Evolutionary conservation across 768 basidiomycete genomes (phyloP), one percentile per base, ranked within the genome.

Genomic region (Pisolithus albus): DNA sequence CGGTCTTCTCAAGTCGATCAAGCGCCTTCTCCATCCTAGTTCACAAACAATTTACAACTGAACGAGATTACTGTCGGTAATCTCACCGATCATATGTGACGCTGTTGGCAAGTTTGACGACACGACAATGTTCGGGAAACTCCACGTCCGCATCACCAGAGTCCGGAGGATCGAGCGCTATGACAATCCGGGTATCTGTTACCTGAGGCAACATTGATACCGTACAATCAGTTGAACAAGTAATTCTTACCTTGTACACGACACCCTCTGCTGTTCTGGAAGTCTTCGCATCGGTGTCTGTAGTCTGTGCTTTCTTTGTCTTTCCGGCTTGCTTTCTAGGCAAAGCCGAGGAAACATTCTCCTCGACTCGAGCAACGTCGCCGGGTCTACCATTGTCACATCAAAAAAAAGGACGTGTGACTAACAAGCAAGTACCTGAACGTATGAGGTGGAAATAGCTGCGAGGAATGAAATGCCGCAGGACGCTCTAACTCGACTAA

Each of bases 61-160:
- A 30, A 18, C 0, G 15, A 8, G 16, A 24, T 13, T 7, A 19
- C 24, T 52, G 0, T 16, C 9, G 9, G 18, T 16, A 16, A 21
- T 34, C 55, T 40, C 63, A 82, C 88, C 93, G 78, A 59, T 93
- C 91, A 64, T 88, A 93, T 0, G 94, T 98, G 15, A 90, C 83
- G 50, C 84, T 92, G 59, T 97, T 97, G 11, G 92, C 92, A 2
- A 95, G 75, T 63, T 97, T 97, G 47, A 97, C 64, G 47, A 93
- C 70, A 16, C 89, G 76, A 68, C 92, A 90, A 46, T 87, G 76
- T 60, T 94, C 92, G 6, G 92, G 90, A 0, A 96, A 64, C 59
- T 92, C 87, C 11, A 89, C 70, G 46, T 89, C 86, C 42, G 81
- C 78, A 46, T 75, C 74, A 30, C 69, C 71, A 2, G 76, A 72